phyloP scores from a whole-genome alignment of 371 early-diverging fungal genomes.

The Mucor velutinosus region DNA sequence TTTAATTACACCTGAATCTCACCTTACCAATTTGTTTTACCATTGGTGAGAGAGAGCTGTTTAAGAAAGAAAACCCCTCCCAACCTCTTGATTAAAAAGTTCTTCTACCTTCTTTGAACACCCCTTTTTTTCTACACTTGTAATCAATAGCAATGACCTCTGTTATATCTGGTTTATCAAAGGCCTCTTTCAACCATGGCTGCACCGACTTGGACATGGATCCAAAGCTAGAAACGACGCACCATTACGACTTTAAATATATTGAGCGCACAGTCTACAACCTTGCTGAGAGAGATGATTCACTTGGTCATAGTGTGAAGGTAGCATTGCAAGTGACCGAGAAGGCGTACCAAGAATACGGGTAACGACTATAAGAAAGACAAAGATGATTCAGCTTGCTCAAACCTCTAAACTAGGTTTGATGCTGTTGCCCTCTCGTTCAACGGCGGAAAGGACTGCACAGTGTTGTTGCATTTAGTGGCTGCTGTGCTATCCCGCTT shows the following conservation, averaged over 20 bases:
- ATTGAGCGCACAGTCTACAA: conserved; percentile 47
- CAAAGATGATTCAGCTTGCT: not conserved
- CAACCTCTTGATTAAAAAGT: not conserved
- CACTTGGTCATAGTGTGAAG: conserved; percentile 44
- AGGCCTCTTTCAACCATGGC: conserved; percentile 26
- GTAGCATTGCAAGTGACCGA: conserved; percentile 68
- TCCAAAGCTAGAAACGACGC: conserved; percentile 32
- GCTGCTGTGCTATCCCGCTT: conserved; percentile 51
- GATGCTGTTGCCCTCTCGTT: conserved; percentile 78
- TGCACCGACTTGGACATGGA: conserved; percentile 36
- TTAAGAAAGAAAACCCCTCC: not conserved
- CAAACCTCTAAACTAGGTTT: conserved; percentile 27
- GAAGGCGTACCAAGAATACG: conserved; percentile 61
- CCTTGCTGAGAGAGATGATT: conserved; percentile 37
- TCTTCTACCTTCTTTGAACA: conserved; percentile 1
- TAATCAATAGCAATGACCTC: not conserved
- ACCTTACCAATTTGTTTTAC: not conserved
- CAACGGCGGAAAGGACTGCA: conserved; percentile 98
- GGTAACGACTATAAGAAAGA: conserved; percentile 44
- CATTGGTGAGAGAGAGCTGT: not conserved
- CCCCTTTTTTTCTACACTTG: not conserved
- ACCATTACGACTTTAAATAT: conserved; percentile 43
- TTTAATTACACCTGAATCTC: not conserved
- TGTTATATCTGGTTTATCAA: conserved; percentile 5
- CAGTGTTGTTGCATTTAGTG: conserved; percentile 85